These are phyloP conservation scores for Trichoderma simmonsii DNA, from an alignment of 2,329 filamentous ascomycete genomes.

Conservation along the genomic window DNA sequence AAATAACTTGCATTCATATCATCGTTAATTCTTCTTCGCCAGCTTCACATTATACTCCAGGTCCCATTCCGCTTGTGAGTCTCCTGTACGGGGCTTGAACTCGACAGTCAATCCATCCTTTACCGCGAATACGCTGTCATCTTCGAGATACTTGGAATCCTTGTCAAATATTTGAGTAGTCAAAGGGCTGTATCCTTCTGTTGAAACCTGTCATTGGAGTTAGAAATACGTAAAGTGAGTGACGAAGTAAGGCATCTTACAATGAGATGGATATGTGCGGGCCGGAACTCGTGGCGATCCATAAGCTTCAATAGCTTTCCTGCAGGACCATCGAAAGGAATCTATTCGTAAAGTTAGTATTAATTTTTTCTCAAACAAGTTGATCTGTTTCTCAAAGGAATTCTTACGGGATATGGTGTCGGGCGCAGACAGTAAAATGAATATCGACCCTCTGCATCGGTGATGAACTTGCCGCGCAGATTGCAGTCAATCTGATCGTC, in stretches of 20 bases:
- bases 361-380: accelerated
- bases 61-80: slow-evolving; percentile 52
- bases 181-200: slow-evolving; percentile 62
- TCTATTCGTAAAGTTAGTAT: slow-evolving; percentile 11
- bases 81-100: slow-evolving; percentile 38
- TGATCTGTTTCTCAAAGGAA: not conserved
- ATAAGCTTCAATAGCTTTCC: slow-evolving; percentile 50
- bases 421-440: slow-evolving; percentile 59
- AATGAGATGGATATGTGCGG: slow-evolving; percentile 60
- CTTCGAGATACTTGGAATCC: slow-evolving; percentile 57
- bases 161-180: slow-evolving; percentile 73
- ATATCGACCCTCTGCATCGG: slow-evolving; percentile 63
- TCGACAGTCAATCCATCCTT: slow-evolving; percentile 48
- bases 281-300: slow-evolving; percentile 55
- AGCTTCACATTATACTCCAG: slow-evolving; percentile 61
- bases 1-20: not conserved
- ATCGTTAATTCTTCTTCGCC: slow-evolving; percentile 15
- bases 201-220: slow-evolving; percentile 35
- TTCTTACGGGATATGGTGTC: slow-evolving; percentile 49
- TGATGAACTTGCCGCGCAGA: slow-evolving; percentile 68
- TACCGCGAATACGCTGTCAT: slow-evolving; percentile 53
- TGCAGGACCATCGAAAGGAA: slow-evolving; percentile 51
- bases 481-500: slow-evolving; percentile 68
- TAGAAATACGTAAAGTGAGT: not conserved
- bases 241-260: slow-evolving; percentile 29